phyloP scores from a whole-genome alignment of 805 yeast genomes.

The Cyberlindnera xylosilytica region DNA sequence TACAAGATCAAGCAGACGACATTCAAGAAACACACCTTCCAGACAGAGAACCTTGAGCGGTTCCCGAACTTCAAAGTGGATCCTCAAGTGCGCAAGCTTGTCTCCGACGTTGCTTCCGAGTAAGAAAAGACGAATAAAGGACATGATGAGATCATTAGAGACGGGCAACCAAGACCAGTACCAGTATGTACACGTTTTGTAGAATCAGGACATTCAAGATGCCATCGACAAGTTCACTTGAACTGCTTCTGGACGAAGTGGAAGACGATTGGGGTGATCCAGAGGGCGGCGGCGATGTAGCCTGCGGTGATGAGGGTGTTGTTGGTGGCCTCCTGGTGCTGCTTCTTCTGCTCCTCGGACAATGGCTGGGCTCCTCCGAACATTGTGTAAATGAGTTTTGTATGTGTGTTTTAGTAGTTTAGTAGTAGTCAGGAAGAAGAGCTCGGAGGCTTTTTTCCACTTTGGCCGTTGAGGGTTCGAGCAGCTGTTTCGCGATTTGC shows the following conservation, averaged over 20 bases:
- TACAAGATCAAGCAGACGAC: constrained; percentile 18
- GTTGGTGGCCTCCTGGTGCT: constrained; percentile 60
- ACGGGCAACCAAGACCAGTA: not conserved
- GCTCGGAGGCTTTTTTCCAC: not conserved
- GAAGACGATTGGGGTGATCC: constrained; percentile 49
- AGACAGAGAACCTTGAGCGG: constrained; percentile 5
- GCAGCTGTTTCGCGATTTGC: too few species aligned
- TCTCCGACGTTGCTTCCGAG: not conserved
- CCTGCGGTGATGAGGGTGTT: constrained; percentile 60
- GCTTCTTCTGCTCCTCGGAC: constrained; percentile 63
- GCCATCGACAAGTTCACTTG: constrained; percentile 24
- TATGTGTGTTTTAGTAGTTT: not conserved
- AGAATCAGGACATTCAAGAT: not conserved
- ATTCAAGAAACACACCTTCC: constrained; percentile 20
- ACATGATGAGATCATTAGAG: not conserved
- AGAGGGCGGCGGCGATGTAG: constrained; percentile 61
- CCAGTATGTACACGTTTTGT: constrained; percentile 7
- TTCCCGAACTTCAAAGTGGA: constrained; percentile 12
- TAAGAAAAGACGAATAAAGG: constrained; percentile 2
- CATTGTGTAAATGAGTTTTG: constrained; percentile 25
- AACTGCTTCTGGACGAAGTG: constrained; percentile 53
- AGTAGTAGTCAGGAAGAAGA: too few species aligned
- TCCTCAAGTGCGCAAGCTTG: constrained; percentile 9
- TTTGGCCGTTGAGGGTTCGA: too few species aligned
- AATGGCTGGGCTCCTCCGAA: constrained; percentile 53